Base-by-base conservation (phyloP, 1,284 basidiomycete species). In the Pyrrhoderma noxium region DNA sequence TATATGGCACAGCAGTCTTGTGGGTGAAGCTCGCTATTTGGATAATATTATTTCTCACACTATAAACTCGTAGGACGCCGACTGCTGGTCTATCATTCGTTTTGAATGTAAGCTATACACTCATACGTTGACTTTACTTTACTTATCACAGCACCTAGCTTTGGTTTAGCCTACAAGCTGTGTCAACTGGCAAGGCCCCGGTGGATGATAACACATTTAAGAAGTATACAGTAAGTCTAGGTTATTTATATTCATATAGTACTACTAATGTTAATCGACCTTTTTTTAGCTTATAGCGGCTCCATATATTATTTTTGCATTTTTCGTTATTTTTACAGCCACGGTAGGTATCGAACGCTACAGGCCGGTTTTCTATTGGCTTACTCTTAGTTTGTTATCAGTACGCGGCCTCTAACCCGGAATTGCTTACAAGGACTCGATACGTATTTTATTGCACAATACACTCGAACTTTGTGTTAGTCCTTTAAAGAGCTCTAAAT, bases 371-470 rank as follows among this genome's bases (percentile, higher is more conserved):
- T 31, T 5, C 5, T 5, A 11, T 5, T 31, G 27, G 11, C 27
- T 31, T 5, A 31, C 5, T 11, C 27, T n/a, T n/a, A 31, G 27
- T 5, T 5, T 5, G 11, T 5, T 5, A 5, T 5, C 27, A 53
- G 52, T 31, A 41, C 34, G 52, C 46, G 13, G 46, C 52, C 8
- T 18, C 31, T 0, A 47, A 45, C 39, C 23, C 41, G 9, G 16
- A 16, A 23, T 18, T 34, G 7, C 45, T 53, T 16, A 35, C 46
- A 7, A 48, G 47, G 22, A 38, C 45, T 22, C 39, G 35, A 9
- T 53, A 53, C 22, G 40, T 37, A 11, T 53, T 53, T 27, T 53
- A 53, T 14, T 53, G 52, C 35, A 53, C 52, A n/a, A 53, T 53
- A 7, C 44, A 53, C 35, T 45, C 45, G 11, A 22, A 1, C 35